Evolutionary conservation across 495 filamentous ascomycete genomes (phyloP), one percentile per base, ranked within the genome.

Genomic region (Letharia lupina): DNA sequence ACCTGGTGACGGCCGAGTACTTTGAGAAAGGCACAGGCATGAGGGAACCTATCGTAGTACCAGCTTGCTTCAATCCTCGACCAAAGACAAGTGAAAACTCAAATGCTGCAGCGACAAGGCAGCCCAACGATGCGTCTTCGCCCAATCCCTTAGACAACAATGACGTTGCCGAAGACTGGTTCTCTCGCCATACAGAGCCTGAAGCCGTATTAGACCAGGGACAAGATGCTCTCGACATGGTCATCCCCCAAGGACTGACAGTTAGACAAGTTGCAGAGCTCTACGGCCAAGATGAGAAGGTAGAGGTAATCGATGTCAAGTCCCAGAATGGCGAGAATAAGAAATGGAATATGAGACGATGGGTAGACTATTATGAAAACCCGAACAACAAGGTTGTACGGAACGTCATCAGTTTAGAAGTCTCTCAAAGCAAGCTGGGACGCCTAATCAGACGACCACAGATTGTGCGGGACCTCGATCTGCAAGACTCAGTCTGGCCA

Each of bases 221-320:
- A 50, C 82, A 89, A 71, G 88, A 91, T 72, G 80, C 79, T 61
- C 73, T 91, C 15, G 88, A 87, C 68, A 90, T 91, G 88, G 84
- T 90, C 12, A 89, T 91, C 50, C 88, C 88, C 4, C 74, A 84
- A 67, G 83, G 81, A 23, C 73, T 91, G 50, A 90, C 87, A 1
- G 87, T 91, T 28, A 79, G 86, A 41, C 76, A 78, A 45, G 87
- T 90, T 42, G 81, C 84, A 23, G 83, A 90, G 67, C 77, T 91
- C 16, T 86, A 87, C 68, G 88, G 88, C 13, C 81, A 81, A 10
- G 83, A 86, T 60, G 84, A 86, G 72, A 80, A 80, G 54, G 81
- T 91, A 16, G 86, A 88, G 62, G 87, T 91, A 42, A 91, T 91
- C 50, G 86, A 91, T 73, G 88, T 91, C 60, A 89, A 91, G 64